A percentile compares a stretch with the other conserved stretches of the same genome.
Conservation (phyloP, 1,284 basidiomycete species). For the Apiotrichum mycotoxinovorans region DNA sequence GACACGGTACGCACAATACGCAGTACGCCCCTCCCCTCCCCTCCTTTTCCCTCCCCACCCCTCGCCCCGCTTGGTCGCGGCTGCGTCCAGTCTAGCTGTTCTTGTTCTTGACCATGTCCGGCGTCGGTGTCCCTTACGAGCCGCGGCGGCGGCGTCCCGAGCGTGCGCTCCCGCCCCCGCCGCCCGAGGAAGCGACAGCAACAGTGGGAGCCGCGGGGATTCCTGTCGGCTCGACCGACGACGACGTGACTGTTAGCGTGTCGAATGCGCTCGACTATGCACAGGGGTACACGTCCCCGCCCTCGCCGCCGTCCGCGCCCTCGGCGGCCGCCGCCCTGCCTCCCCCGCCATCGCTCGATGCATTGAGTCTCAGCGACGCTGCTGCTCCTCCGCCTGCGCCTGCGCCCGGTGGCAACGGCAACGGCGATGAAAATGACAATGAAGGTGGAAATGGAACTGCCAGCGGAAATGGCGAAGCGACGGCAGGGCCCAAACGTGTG, state of each 20-base stretch:
- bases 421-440: background rate
- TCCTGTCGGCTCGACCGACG: background rate
- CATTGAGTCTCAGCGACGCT: background rate
- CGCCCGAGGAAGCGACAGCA: conserved; percentile 20
- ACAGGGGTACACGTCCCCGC: conserved; percentile 34
- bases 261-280: conserved; percentile 29
- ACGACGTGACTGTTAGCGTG: conserved; percentile 24
- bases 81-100: no score
- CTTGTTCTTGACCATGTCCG: background rate
- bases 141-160: conserved; percentile 31
- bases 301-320: conserved; percentile 31
- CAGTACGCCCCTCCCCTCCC: no score
- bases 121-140: conserved; percentile 26
- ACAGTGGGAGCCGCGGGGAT: no score
- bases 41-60: no score
- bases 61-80: no score
- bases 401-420: no score
- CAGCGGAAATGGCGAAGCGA: no score
- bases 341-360: background rate
- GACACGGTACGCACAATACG: no score
- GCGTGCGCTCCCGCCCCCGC: conserved; percentile 29
- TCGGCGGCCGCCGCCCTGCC: background rate
- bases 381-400: background rate
- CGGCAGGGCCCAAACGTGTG: background rate
- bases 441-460: background rate